phyloP scores from a whole-genome alignment of 768 basidiomycete genomes.

The Myochromella boudieri region DNA sequence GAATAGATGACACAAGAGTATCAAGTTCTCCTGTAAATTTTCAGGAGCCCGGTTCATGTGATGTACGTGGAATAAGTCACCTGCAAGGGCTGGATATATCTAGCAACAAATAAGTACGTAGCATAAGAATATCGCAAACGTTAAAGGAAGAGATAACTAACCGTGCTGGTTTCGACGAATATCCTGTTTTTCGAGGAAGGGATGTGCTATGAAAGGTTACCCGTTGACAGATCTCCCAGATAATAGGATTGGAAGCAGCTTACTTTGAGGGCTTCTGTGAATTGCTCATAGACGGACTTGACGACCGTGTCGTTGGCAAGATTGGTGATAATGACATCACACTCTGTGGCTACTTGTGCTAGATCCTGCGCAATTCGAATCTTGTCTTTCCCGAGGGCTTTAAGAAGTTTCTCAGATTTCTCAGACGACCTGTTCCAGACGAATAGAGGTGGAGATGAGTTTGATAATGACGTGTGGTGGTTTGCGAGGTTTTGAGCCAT shows the following conservation, averaged over 20 bases:
- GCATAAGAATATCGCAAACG: neutral
- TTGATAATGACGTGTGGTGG: conserved; percentile 36
- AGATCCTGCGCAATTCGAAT: conserved; percentile 56
- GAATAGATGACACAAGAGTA: conserved; percentile 54
- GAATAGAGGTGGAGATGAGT: conserved; percentile 49
- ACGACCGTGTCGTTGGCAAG: conserved; percentile 74
- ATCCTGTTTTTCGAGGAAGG: conserved; percentile 59
- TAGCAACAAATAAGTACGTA: too few species aligned
- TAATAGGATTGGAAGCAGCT: conserved; percentile 7
- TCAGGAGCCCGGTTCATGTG: too few species aligned
- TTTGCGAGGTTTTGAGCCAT: conserved; percentile 83
- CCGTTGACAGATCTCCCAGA: conserved; percentile 4
- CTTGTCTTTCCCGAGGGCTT: conserved; percentile 53
- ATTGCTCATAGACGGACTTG: conserved; percentile 56
- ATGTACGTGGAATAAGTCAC: conserved; percentile 26
- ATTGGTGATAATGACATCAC: conserved; percentile 77
- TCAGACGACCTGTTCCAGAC: conserved; percentile 75
- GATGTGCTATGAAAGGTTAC: conserved; percentile 29
- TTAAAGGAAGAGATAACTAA: conserved; percentile 31
- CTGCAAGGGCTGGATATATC: conserved; percentile 58
- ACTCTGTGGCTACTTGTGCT: conserved; percentile 59
- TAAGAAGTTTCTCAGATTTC: conserved; percentile 57
- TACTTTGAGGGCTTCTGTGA: conserved; percentile 61
- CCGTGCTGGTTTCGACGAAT: conserved; percentile 86
- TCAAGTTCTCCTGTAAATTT: conserved; percentile 60